Evolutionary conservation across 345 rosid species (phyloP).

Genomic region (Melaleuca alternifolia): DNA sequence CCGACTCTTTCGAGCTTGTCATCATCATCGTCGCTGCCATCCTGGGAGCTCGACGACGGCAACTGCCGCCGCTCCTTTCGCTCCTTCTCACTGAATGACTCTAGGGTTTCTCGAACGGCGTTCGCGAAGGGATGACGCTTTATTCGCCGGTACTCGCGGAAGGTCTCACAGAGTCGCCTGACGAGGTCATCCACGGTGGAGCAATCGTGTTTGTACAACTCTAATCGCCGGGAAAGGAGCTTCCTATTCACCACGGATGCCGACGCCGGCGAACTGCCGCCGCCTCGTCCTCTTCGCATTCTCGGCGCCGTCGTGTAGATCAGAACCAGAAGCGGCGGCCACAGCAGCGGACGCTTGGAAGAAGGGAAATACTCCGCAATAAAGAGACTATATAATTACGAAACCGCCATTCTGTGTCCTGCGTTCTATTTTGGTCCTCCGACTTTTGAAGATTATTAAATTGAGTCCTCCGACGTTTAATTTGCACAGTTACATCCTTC

Average conservation of each 20-base stretch:
- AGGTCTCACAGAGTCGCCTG: slow-evolving; percentile 35
- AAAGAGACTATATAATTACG: neutral
- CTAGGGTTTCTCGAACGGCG: slow-evolving; percentile 20
- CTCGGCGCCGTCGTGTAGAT: neutral
- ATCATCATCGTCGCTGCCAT: slow-evolving; percentile 4
- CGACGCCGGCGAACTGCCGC: slow-evolving; percentile 14
- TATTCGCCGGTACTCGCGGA: slow-evolving; percentile 29
- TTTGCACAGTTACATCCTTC: neutral
- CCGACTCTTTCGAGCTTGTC: slow-evolving; percentile 6
- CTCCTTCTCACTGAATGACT: neutral
- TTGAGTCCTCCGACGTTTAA: neutral
- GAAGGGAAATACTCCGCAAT: neutral
- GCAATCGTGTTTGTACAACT: slow-evolving; percentile 16
- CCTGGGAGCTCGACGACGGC: neutral
- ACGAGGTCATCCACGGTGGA: slow-evolving; percentile 42
- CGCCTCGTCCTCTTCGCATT: slow-evolving; percentile 28
- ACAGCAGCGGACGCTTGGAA: neutral
- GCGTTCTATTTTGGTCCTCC: neutral
- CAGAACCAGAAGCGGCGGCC: neutral
- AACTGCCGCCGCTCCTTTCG: neutral
- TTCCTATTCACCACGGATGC: slow-evolving; percentile 12
- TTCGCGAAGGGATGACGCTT: slow-evolving; percentile 22
- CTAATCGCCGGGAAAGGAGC: slow-evolving; percentile 26
- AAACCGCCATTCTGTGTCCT: neutral
- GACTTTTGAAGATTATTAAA: neutral